Percentiles rank a stretch among this genome's conserved stretches.
phyloP scores from a whole-genome alignment of 2,329 filamentous ascomycete genomes.

The Aspergillus carbonarius region DNA sequence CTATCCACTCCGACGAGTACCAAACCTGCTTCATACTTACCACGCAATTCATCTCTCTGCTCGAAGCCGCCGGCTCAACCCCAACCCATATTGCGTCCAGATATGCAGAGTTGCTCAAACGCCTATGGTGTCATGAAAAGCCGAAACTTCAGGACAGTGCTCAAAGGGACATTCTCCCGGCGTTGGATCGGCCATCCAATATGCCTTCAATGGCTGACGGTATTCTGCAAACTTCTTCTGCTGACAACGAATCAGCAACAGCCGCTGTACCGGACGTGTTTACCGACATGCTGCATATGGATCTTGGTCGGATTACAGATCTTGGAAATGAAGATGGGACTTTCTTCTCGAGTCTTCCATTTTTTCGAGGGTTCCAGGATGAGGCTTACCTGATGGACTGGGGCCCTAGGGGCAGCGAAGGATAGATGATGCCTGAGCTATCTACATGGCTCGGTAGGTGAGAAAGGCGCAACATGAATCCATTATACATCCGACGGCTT shows the following conservation, averaged over 20 bases:
- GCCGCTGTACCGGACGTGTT: not conserved
- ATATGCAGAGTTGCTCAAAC: constrained; percentile 8
- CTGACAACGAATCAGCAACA: not conserved
- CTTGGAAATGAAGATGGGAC: not conserved
- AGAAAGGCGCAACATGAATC: no score
- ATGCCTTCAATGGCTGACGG: not conserved
- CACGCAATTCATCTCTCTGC: constrained; percentile 9
- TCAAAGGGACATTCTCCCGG: not conserved
- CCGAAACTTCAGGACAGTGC: not conserved
- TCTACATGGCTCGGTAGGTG: no score
- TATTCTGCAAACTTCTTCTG: not conserved
- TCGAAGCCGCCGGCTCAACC: constrained; percentile 5
- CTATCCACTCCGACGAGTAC: not conserved
- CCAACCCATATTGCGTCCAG: constrained; percentile 10
- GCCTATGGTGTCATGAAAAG: constrained; percentile 10
- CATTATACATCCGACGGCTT: no score
- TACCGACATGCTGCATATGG: not conserved
- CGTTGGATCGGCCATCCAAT: not conserved
- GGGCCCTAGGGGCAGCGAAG: no score
- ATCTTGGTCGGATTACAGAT: not conserved
- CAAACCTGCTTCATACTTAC: constrained; percentile 1
- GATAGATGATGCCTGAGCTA: no score
- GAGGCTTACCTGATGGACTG: not conserved
- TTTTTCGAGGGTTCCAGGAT: not conserved
- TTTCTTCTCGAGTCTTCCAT: not conserved